These are phyloP conservation scores for Sanghuangporus weigelae DNA, from an alignment of 1,284 basidiomycete genomes.

Conservation along the genomic window DNA sequence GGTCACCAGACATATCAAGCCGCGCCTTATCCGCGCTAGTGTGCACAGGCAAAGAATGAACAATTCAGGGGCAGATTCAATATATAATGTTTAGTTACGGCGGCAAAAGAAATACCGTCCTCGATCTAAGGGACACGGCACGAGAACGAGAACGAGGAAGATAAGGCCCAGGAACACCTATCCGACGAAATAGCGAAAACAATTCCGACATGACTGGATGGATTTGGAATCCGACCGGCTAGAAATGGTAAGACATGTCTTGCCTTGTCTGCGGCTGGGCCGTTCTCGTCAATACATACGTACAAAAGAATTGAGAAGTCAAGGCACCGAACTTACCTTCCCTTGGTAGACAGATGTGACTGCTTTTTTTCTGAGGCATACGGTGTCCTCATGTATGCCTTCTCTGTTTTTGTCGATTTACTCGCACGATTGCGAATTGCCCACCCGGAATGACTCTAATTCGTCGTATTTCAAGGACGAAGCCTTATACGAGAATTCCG, in stretches of 20 bases:
- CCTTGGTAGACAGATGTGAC: background rate
- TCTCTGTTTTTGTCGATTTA: no score
- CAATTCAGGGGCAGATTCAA: background rate
- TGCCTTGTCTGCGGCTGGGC: background rate
- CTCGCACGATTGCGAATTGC: no score
- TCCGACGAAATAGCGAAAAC: background rate
- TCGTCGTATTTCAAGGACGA: no score
- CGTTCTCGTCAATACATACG: background rate
- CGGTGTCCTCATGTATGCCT: no score
- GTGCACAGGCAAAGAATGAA: background rate
- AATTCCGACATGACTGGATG: background rate
- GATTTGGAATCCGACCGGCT: background rate
- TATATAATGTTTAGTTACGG: background rate
- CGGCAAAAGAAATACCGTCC: background rate
- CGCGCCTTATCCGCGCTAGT: background rate
- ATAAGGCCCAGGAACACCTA: slow-evolving; percentile 1
- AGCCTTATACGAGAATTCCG: no score
- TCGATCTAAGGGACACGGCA: background rate
- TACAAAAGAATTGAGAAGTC: background rate
- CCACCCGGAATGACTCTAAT: no score
- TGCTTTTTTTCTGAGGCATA: background rate
- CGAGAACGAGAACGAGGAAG: background rate
- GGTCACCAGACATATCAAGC: background rate
- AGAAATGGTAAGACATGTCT: background rate
- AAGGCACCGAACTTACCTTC: background rate